Conservation (phyloP, 305 asterid species). For the Fraxinus paxiana region DNA sequence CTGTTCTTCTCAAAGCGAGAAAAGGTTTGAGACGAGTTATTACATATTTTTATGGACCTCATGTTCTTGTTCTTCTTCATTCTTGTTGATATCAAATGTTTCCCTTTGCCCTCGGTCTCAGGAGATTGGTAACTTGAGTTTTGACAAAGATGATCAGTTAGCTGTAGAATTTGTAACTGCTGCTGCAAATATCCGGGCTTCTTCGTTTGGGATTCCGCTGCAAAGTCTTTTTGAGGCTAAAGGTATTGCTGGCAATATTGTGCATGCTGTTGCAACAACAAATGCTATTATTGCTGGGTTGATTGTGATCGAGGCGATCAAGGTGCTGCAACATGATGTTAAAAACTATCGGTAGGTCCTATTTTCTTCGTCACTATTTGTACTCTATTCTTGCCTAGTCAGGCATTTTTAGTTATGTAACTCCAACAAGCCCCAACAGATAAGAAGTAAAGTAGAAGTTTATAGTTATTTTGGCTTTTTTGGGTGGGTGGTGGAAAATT, state of each 20-base stretch:
- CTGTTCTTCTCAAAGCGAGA: slow-evolving; percentile 61
- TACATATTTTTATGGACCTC: background rate
- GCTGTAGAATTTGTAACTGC: slow-evolving; percentile 97
- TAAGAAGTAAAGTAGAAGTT: background rate
- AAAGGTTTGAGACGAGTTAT: slow-evolving; percentile 55
- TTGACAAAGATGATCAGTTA: slow-evolving; percentile 96
- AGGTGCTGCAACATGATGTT: slow-evolving; percentile 75
- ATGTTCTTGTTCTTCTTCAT: slow-evolving; percentile 21
- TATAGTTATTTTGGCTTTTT: background rate
- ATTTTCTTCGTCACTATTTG: slow-evolving; percentile 16
- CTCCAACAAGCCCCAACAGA: background rate
- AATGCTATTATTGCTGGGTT: slow-evolving; percentile 95
- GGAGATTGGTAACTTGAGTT: slow-evolving; percentile 90
- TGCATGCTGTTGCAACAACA: slow-evolving; percentile 99
- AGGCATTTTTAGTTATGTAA: background rate
- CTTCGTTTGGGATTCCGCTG: slow-evolving; percentile 91
- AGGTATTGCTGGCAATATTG: slow-evolving; percentile 97
- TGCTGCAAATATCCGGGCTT: slow-evolving; percentile 94
- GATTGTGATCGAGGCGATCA: slow-evolving; percentile 93
- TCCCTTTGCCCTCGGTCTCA: slow-evolving; percentile 25
- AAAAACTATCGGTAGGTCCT: slow-evolving; percentile 62
- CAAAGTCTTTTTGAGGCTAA: slow-evolving; percentile 95
- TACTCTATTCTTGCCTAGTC: slow-evolving; percentile 6
- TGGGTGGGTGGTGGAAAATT: background rate
- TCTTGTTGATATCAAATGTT: slow-evolving; percentile 16